Evolutionary conservation across 768 basidiomycete species (phyloP), one percentile per base, ranked within the genome.

Genomic region (Pisolithus microcarpus): DNA sequence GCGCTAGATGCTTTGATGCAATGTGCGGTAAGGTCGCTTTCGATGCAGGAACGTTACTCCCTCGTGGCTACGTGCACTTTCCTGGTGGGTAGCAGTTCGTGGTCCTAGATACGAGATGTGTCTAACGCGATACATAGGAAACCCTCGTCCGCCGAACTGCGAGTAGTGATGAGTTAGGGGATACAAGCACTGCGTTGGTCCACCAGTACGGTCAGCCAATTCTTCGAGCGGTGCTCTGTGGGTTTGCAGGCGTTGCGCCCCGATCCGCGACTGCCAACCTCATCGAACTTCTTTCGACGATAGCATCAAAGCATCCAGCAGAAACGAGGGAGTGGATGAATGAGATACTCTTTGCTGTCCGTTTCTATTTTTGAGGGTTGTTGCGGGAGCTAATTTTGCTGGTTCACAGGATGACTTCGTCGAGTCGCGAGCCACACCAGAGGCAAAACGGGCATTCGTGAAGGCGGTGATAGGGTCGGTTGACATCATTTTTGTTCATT

Each of bases 231-330:
- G 68, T 93, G 3, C 65, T 97, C 18, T 74, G 76, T 46, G 92
- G 88, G 19, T 89, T 95, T 49, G 93, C 89, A 0, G 84, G 87
- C 11, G 78, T 85, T 3, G 86, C 91, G 2, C 94, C 94, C 0
- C 73, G 91, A 50, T 90, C 89, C 21, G 84, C 80, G 16, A 82
- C 85, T 4, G 84, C 80, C 18, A 95, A 95, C 62, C 73, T 96
- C 24, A 85, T 90, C 4, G 92, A 95, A 57, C 67, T 96, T 28
- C 69, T 97, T 24, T 81, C 82, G 2, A 79, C 77, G 38, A 64
- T 95, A 7, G 72, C 84, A 26, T 75, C 74, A 13, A 76, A 86
- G 49, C 70, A 77, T 43, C 76, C 79, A 0, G 65, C 71, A 28
- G 74, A 80, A 43, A 76, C 78, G 49, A 74, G 77, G 46, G 73